Percentiles rank a stretch among this genome's conserved stretches.
phyloP scores from a whole-genome alignment of 345 rosid genomes.

The Aquilaria malaccensis region DNA sequence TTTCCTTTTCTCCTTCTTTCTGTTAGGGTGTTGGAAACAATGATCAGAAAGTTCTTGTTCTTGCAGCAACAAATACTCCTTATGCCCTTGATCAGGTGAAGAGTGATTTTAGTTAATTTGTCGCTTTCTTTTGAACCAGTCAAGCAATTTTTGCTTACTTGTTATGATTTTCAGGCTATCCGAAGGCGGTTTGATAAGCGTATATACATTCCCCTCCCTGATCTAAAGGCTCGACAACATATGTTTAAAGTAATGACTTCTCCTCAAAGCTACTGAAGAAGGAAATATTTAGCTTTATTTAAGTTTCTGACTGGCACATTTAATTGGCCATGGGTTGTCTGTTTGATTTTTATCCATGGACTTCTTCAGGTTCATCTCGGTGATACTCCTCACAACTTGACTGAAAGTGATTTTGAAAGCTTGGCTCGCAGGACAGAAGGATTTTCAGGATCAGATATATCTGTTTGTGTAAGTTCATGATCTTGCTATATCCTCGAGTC shows the following conservation, averaged over 20 bases:
- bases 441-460: slow-evolving; percentile 73
- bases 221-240: slow-evolving; percentile 68
- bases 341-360: slow-evolving; percentile 7
- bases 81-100: slow-evolving; percentile 78
- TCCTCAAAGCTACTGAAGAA: background rate
- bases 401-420: slow-evolving; percentile 65
- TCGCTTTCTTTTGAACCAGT: slow-evolving; percentile 11
- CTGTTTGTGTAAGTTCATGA: slow-evolving; percentile 66
- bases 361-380: slow-evolving; percentile 65
- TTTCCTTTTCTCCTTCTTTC: slow-evolving; percentile 9
- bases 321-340: background rate
- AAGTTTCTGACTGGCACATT: background rate
- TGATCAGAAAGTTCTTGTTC: slow-evolving; percentile 76
- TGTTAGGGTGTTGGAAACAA: slow-evolving; percentile 71
- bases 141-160: slow-evolving; percentile 15
- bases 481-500: background rate
- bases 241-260: slow-evolving; percentile 56
- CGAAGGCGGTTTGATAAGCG: slow-evolving; percentile 85
- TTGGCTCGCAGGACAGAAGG: slow-evolving; percentile 64
- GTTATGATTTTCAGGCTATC: slow-evolving; percentile 46
- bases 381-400: slow-evolving; percentile 71
- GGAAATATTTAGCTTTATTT: background rate
- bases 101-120: slow-evolving; percentile 3
- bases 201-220: slow-evolving; percentile 80
- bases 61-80: slow-evolving; percentile 83